These are phyloP conservation scores for Hyphopichia wangnamkhiaoensis DNA, from an alignment of 1,139 yeast species.

Conservation along the genomic window DNA sequence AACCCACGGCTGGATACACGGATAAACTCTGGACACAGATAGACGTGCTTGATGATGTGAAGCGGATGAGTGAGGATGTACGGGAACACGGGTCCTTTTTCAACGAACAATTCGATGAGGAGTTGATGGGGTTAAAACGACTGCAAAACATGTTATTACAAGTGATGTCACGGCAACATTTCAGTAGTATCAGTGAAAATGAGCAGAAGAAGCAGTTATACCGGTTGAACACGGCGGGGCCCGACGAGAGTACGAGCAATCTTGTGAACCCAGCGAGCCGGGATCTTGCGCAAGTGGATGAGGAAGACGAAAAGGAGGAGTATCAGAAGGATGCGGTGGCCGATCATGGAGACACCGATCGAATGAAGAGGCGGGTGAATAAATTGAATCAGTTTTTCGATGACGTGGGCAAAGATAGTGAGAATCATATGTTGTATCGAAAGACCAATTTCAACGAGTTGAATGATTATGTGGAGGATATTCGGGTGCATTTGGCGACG, in stretches of 20 bases:
- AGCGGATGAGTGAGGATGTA: conserved; percentile 60
- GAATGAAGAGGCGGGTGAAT: conserved; percentile 9
- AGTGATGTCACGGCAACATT: conserved; percentile 50
- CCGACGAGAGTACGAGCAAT: too few species aligned
- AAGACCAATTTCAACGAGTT: conserved; percentile 42
- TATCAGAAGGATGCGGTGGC: background rate
- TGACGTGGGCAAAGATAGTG: conserved; percentile 8
- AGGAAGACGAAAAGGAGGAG: background rate
- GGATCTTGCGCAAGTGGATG: background rate
- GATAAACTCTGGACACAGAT: conserved; percentile 87
- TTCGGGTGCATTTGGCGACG: conserved; percentile 29
- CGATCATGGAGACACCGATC: conserved; percentile 2
- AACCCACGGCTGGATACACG: conserved; percentile 58
- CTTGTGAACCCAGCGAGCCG: too few species aligned
- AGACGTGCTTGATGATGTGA: conserved; percentile 82
- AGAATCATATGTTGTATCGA: conserved; percentile 18
- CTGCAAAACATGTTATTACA: conserved; percentile 64
- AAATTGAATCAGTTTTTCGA: conserved; percentile 24
- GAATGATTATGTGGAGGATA: conserved; percentile 37
- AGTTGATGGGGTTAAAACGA: conserved; percentile 54
- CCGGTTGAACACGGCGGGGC: conserved; percentile 11
- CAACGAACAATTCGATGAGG: conserved; percentile 58
- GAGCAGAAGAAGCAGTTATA: conserved; percentile 29
- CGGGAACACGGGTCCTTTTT: conserved; percentile 58
- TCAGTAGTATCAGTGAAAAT: conserved; percentile 14